These are phyloP conservation scores for Tolypocladium ophioglossoides DNA, from an alignment of 2,329 filamentous ascomycete species.

Conservation along the genomic window DNA sequence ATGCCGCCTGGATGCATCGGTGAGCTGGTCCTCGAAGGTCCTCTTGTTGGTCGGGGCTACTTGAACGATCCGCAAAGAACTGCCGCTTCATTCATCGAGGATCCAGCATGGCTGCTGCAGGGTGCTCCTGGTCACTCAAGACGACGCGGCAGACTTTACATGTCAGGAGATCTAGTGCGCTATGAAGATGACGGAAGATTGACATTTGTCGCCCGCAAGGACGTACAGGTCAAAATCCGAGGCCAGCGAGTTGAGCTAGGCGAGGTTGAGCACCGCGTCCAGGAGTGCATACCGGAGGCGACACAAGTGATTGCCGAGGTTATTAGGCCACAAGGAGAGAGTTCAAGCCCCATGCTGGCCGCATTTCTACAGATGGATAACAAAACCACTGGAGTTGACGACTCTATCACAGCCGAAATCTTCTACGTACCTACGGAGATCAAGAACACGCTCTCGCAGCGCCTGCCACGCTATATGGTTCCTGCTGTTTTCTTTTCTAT, in stretches of 20 bases:
- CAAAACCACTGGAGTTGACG: too few relatives aligned
- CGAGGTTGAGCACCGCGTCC: background rate
- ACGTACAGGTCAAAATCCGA: background rate
- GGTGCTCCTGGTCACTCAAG: constrained; percentile 15
- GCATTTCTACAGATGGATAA: too few relatives aligned
- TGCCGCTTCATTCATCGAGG: constrained; percentile 30
- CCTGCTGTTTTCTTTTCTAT: too few relatives aligned
- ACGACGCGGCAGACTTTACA: constrained; percentile 19
- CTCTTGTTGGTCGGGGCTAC: constrained; percentile 38
- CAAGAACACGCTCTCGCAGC: too few relatives aligned
- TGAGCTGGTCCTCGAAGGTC: constrained; percentile 27
- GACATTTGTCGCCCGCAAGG: constrained; percentile 6
- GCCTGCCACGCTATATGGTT: too few relatives aligned
- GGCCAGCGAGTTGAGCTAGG: background rate
- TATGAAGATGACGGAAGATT: constrained; percentile 16
- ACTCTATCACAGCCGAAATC: too few relatives aligned
- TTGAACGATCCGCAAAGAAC: constrained; percentile 34
- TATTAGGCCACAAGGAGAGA: background rate
- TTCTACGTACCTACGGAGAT: too few relatives aligned
- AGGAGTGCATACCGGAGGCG: background rate
- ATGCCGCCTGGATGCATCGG: constrained; percentile 15
- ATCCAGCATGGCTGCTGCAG: constrained; percentile 24
- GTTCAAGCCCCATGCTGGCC: too few relatives aligned
- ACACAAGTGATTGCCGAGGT: background rate
- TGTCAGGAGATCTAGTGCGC: constrained; percentile 23